A percentile compares a stretch with the other conserved stretches of the same genome.
These are phyloP conservation scores for Haemoproteus tartakovskyi DNA, from an alignment of 169 alveolate genomes.

Conservation along the genomic window DNA sequence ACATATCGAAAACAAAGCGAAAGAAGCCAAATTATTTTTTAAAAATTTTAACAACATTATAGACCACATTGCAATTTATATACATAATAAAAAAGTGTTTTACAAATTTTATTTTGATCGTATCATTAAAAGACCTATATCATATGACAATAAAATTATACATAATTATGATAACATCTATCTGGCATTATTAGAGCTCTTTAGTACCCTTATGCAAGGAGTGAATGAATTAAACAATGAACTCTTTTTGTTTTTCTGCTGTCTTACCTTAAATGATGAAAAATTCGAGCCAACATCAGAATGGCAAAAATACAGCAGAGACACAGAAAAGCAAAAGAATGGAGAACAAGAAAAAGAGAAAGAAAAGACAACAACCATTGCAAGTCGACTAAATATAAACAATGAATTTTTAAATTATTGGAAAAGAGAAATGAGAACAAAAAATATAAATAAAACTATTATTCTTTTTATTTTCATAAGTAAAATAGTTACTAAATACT, in stretches of 20 bases:
- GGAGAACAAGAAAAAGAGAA: background rate
- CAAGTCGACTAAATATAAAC: conserved; percentile 1
- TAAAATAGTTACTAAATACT: conserved; percentile 23
- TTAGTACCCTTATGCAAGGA: conserved; percentile 9
- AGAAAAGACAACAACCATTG: background rate
- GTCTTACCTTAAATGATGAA: too few relatives aligned
- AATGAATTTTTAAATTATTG: conserved; percentile 2
- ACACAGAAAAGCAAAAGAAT: background rate
- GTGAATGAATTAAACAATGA: conserved; percentile 27
- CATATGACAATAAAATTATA: background rate
- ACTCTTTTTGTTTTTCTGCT: conserved; percentile 39
- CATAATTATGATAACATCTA: conserved; percentile 22
- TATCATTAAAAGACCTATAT: background rate
- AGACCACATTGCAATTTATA: conserved; percentile 21
- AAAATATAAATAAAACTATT: conserved; percentile 29
- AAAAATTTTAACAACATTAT: conserved; percentile 39
- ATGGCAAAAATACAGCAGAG: too few relatives aligned
- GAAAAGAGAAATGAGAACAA: conserved; percentile 4
- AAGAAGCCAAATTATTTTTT: conserved; percentile 48
- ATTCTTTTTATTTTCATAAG: conserved; percentile 30
- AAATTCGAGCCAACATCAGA: too few relatives aligned
- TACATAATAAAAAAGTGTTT: conserved; percentile 43
- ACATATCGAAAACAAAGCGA: conserved; percentile 25
- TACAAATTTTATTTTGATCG: background rate
- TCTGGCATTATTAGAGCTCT: conserved; percentile 12